These are phyloP conservation scores for Vitis labrusca DNA, from an alignment of 164 flowering plant species.

Conservation along the genomic window DNA sequence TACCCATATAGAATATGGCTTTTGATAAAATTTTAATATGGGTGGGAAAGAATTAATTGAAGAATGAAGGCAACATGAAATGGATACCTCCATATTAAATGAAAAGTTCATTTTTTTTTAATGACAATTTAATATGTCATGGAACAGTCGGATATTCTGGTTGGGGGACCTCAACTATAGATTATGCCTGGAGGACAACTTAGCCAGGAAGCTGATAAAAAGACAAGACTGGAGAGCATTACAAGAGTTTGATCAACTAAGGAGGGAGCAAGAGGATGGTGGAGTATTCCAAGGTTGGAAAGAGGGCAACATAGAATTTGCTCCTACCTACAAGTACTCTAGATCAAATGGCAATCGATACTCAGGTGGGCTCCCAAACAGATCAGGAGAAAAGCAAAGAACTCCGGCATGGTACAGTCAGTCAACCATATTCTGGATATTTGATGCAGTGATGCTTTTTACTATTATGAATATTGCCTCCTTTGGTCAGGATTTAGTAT, in stretches of 20 bases:
- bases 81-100: not conserved
- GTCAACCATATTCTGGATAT: not conserved
- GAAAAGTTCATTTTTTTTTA: not conserved
- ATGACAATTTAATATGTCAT: slow-evolving; percentile 6
- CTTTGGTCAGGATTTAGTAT: not conserved
- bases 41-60: not conserved
- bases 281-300: slow-evolving; percentile 86
- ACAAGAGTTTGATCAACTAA: slow-evolving; percentile 68
- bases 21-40: too few relatives aligned
- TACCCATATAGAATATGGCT: too few relatives aligned
- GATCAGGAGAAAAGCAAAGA: slow-evolving; percentile 69
- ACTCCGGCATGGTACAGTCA: slow-evolving; percentile 77
- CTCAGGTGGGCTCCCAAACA: slow-evolving; percentile 54
- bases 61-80: too few relatives aligned
- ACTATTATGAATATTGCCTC: not conserved
- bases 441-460: not conserved
- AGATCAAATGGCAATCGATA: slow-evolving; percentile 52
- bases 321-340: slow-evolving; percentile 85
- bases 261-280: slow-evolving; percentile 53
- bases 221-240: slow-evolving; percentile 64
- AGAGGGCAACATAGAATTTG: slow-evolving; percentile 71
- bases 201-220: slow-evolving; percentile 57
- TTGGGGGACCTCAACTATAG: slow-evolving; percentile 87
- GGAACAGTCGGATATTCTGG: slow-evolving; percentile 76
- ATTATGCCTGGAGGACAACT: slow-evolving; percentile 52